These are phyloP conservation scores for Ceriops tagal DNA, from an alignment of 345 rosid genomes.

Conservation along the genomic window DNA sequence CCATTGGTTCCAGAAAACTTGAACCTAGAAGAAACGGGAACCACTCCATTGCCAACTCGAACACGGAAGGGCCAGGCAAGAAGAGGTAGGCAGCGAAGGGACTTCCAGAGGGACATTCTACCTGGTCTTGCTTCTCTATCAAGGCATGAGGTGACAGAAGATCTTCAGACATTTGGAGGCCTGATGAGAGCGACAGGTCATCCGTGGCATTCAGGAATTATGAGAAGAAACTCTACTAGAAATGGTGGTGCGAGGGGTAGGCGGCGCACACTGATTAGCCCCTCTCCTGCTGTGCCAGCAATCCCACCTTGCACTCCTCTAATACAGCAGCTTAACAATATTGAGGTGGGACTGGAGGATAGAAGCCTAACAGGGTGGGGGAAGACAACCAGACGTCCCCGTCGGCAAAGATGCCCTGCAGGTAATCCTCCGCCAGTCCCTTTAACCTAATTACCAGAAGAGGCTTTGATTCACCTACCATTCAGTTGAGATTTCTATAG, in stretches of 20 bases:
- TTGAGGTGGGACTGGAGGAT: constrained; percentile 68
- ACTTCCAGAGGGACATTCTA: constrained; percentile 96
- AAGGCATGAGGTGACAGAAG: constrained; percentile 86
- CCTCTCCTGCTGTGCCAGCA: constrained; percentile 36
- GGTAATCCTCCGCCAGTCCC: constrained; percentile 59
- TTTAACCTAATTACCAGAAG: constrained; percentile 37
- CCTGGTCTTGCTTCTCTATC: constrained; percentile 86
- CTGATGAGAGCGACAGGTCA: constrained; percentile 78
- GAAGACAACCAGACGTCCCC: constrained; percentile 83
- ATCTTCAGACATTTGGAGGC: constrained; percentile 88
- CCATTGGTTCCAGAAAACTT: constrained; percentile 59
- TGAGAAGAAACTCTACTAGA: constrained; percentile 71
- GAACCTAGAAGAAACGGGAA: constrained; percentile 45
- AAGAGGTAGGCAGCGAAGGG: constrained; percentile 94
- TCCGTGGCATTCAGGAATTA: constrained; percentile 57
- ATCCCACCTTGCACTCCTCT: constrained; percentile 41
- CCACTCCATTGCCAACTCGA: constrained; percentile 35
- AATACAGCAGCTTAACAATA: constrained; percentile 49
- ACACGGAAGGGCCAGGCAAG: constrained; percentile 72
- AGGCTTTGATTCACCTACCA: constrained; percentile 17
- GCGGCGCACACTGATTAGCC: constrained; percentile 37
- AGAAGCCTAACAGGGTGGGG: constrained; percentile 89
- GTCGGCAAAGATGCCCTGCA: constrained; percentile 82
- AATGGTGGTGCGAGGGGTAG: constrained; percentile 71
- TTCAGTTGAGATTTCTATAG: constrained; percentile 11